A percentile compares a stretch with the other conserved stretches of the same genome.
These are phyloP conservation scores for Cytospora chrysosperma DNA, from an alignment of 2,329 filamentous ascomycete genomes.

Conservation along the genomic window DNA sequence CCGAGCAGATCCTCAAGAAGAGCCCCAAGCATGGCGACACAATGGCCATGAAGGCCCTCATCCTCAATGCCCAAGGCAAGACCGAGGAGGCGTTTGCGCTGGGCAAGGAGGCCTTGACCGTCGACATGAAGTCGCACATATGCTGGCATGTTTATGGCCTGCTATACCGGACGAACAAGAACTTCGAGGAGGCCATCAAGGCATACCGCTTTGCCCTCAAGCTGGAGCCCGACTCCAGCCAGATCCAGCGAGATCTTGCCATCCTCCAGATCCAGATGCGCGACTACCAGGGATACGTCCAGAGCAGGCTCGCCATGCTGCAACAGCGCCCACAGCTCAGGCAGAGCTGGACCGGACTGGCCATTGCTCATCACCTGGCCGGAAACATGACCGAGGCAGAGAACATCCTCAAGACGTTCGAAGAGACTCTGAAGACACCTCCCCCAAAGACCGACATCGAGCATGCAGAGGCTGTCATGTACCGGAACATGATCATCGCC, in stretches of 20 bases:
- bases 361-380: constrained; percentile 87
- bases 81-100: constrained; percentile 91
- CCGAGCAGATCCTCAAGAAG: constrained; percentile 95
- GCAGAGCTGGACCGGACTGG: constrained; percentile 97
- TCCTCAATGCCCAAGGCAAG: constrained; percentile 89
- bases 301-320: constrained; percentile 85
- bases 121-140: constrained; percentile 98
- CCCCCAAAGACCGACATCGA: constrained; percentile 80
- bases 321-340: constrained; percentile 77
- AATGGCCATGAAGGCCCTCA: constrained; percentile 97
- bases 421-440: constrained; percentile 83
- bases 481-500: constrained; percentile 93
- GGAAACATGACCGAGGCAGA: constrained; percentile 85
- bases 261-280: constrained; percentile 94
- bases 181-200: constrained; percentile 98
- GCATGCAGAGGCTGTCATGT: constrained; percentile 89
- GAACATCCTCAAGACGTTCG: constrained; percentile 85
- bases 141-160: constrained; percentile 99
- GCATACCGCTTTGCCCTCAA: constrained; percentile 95
- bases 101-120: constrained; percentile 86
- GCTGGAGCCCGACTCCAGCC: constrained; percentile 88
- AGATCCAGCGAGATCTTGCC: constrained; percentile 92
- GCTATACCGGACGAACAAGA: constrained; percentile 90
- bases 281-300: constrained; percentile 89
- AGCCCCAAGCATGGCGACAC: constrained; percentile 96